phyloP scores from a whole-genome alignment of 1,284 basidiomycete genomes.

The Xerocomus nothofagi region DNA sequence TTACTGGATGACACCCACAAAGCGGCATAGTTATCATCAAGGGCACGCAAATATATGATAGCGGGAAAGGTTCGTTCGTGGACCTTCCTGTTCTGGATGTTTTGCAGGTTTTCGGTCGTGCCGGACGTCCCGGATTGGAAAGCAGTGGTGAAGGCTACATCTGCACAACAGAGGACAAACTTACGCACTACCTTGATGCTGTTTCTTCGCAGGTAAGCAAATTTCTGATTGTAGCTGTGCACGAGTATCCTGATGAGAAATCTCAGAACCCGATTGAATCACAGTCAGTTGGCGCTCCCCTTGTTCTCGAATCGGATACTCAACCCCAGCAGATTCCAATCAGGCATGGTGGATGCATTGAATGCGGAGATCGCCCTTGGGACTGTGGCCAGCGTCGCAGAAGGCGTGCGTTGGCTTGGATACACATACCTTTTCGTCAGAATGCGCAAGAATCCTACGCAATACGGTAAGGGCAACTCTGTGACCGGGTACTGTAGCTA shows the following conservation, averaged over 20 bases:
- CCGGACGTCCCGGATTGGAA: conserved; percentile 95
- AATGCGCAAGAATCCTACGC: conserved; percentile 90
- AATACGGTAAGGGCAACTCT: conserved; percentile 68
- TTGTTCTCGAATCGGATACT: conserved; percentile 4
- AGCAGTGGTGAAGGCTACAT: conserved; percentile 97
- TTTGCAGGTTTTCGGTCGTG: conserved; percentile 95
- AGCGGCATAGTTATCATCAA: conserved; percentile 83
- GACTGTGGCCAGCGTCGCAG: conserved; percentile 85
- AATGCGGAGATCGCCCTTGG: conserved; percentile 97
- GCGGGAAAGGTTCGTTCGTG: conserved; percentile 83
- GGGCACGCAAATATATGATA: conserved; percentile 96
- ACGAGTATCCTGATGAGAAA: conserved; percentile 5
- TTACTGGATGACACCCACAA: conserved; percentile 14
- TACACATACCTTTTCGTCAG: conserved; percentile 98
- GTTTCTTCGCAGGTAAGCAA: conserved; percentile 78
- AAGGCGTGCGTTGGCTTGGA: conserved; percentile 94
- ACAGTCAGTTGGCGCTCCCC: conserved; percentile 52
- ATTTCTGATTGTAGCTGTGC: not conserved
- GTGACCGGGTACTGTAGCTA: not conserved
- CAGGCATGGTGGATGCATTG: conserved; percentile 87
- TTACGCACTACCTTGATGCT: conserved; percentile 89
- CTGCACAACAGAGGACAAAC: conserved; percentile 91
- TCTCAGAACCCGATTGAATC: conserved; percentile 92
- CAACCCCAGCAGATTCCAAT: conserved; percentile 63
- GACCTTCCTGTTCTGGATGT: conserved; percentile 97